Base-by-base conservation (phyloP, 371 early-diverging fungal species). In the Dipsacomyces acuminosporus region DNA sequence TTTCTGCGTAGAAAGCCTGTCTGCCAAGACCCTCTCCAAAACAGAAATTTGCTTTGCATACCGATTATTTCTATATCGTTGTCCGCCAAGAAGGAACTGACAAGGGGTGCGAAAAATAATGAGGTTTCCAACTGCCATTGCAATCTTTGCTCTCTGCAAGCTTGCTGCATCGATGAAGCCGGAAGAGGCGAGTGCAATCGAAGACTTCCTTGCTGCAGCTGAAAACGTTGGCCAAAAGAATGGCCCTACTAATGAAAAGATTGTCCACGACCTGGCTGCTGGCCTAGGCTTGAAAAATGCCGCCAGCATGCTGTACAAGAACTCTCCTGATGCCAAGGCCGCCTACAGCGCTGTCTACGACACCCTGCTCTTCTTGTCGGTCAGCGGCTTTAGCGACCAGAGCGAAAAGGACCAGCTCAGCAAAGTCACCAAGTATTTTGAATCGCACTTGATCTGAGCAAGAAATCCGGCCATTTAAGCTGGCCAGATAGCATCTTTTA, bases 331-430 rank as follows among this genome's bases (percentile, higher is more conserved):
- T 21, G 58, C 62, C 6, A 45, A 47, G 17, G 13, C 47, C 5
- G 67, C 58, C 15, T 66, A 66, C 51, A 43, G 24, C 26, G 41
- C 58, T 5, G 62, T 67, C 45, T 61, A 67, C 50, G 62, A 67
- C 48, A 41, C 51, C 7, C 52, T 67, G 18, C 24, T 61, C 14
- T 67, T 35, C 30, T 58, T 61, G 3, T 62, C 57, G 9, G 50
- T 57, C 19, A 54, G 62, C 41, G 47, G 61, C 41, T 57, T 61
- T 19, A 56, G 58, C 34, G 57, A 53, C 2, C 62, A 34, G 7
- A 33, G 38, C 7, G 62, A 67, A 23, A 67, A 67, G 21, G 46
- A 47, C 13, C 33, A 50, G 35, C 45, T 67, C 38, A 51, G 30
- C 17, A 53, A 53, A 9, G 62, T 57, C 25, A 57, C 56, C 9